Evolutionary conservation across 208 protist genomes (phyloP).

Genomic region (Leishmania mexicana): DNA sequence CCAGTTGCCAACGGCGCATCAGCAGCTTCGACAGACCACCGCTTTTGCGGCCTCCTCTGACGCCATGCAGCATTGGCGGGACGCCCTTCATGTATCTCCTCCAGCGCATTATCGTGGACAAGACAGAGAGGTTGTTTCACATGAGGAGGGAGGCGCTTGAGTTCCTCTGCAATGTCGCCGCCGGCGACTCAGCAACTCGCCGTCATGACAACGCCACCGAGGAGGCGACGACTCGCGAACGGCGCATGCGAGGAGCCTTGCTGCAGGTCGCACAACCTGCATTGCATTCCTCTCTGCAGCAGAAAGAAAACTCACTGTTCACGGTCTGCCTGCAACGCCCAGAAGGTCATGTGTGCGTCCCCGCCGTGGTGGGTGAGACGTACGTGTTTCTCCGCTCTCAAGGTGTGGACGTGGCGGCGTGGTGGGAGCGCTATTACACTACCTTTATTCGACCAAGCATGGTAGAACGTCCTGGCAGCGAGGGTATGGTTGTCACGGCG

Average conservation of each 20-base stretch:
- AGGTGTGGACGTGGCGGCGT: constrained; percentile 18
- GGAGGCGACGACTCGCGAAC: not conserved
- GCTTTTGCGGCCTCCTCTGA: not conserved
- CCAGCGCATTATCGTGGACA: constrained; percentile 15
- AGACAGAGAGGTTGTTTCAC: not conserved
- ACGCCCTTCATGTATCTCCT: constrained; percentile 9
- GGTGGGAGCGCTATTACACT: constrained; percentile 25
- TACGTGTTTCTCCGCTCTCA: constrained; percentile 17
- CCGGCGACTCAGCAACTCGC: not conserved
- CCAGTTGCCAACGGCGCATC: not conserved
- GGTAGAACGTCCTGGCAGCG: not conserved
- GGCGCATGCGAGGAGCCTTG: not conserved
- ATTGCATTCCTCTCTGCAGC: too few species aligned
- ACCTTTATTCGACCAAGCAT: not conserved
- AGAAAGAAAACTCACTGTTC: not conserved
- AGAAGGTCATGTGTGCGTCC: constrained; percentile 10
- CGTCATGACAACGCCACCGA: not conserved
- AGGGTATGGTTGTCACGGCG: not conserved
- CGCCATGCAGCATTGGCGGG: constrained; percentile 10
- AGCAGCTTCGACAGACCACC: not conserved
- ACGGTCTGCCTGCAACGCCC: constrained; percentile 6
- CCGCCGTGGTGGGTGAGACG: constrained; percentile 6
- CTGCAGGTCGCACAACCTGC: not conserved
- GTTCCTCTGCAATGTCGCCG: constrained; percentile 10
- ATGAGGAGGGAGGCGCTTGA: not conserved